These are phyloP conservation scores for Melanopsichium pennsylvanicum DNA, from an alignment of 1,284 basidiomycete genomes.

Conservation along the genomic window DNA sequence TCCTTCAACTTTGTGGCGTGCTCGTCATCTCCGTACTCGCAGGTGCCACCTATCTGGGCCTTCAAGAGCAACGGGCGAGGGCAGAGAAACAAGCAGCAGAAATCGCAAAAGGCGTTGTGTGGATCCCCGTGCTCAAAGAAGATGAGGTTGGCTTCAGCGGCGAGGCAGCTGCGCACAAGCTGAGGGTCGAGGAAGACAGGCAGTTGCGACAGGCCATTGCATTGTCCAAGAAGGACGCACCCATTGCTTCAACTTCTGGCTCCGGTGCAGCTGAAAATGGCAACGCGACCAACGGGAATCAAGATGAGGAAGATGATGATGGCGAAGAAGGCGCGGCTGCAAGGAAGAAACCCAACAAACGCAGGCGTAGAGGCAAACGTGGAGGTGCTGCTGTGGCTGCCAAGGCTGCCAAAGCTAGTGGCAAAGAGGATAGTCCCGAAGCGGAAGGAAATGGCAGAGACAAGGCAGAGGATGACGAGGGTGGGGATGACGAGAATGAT, in stretches of 20 bases:
- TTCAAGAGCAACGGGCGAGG: constrained; percentile 44
- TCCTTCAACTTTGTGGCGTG: constrained; percentile 42
- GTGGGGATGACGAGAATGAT: constrained; percentile 9
- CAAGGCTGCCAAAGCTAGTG: constrained; percentile 71
- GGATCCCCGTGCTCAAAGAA: constrained; percentile 49
- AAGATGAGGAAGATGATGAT: constrained; percentile 31
- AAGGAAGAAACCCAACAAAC: constrained; percentile 48
- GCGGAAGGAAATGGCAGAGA: constrained; percentile 61
- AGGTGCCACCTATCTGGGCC: constrained; percentile 43
- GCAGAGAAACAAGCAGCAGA: constrained; percentile 33
- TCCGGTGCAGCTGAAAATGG: not conserved
- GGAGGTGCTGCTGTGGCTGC: constrained; percentile 55
- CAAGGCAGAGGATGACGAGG: constrained; percentile 65
- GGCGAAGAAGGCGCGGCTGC: constrained; percentile 7
- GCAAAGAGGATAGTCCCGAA: constrained; percentile 65
- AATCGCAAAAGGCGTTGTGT: constrained; percentile 55
- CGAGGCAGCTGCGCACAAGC: constrained; percentile 19
- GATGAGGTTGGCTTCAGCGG: constrained; percentile 41
- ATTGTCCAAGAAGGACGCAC: constrained; percentile 16
- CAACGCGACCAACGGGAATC: constrained; percentile 1
- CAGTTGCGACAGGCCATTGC: constrained; percentile 34
- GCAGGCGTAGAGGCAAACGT: constrained; percentile 61
- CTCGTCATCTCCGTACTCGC: constrained; percentile 45
- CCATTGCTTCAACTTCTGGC: not conserved
- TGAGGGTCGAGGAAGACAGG: constrained; percentile 24